Base-by-base conservation (phyloP, 2,329 filamentous ascomycete genomes). In the Trichoderma sp. region DNA sequence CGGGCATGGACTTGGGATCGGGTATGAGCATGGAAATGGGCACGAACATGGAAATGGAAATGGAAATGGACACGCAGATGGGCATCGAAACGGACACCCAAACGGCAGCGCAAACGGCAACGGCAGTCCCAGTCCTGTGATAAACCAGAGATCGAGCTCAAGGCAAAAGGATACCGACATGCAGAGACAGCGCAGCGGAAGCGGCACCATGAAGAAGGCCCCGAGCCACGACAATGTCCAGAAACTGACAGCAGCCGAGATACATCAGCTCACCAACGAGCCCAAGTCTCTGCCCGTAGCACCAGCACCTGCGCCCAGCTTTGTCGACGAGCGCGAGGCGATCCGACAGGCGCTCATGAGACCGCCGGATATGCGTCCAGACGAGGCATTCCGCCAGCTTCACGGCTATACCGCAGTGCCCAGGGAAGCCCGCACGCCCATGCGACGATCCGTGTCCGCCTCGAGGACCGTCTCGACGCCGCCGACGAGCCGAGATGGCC, bases 211-310 rank as follows among this genome's bases (percentile, higher is more conserved):
- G 66, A 81, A 79, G 75, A 83, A 80, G 75, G 78, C 80, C 5
- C 77, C 77, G 38, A 85, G 83, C 77, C 81, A 84, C 59, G 87
- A 87, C 76, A 86, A 84, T 65, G 83, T 91, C 64, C 86, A 88
- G 73, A 87, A 89, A 50, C 84, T 92, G 31, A 91, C 90, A 0
- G 88, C 88, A 8, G 88, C 86, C 50, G 89, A 91, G 79, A 91
- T 92, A 80, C 87, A 90, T 71, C 88, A 90, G 76, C 82, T 92
- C 75, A 87, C 89, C 16, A 87, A 86, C 33, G 86, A 88, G 1
- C 89, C 89, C 6, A 89, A 90, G 33, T 91, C 90, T 1, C 83
- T 92, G 2, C 90, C 91, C 14, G 82, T 92, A 1, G 88, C 88
- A 1, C 81, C 83, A 77, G 82, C 84, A 79, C 81, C 83, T 14